Conservation (phyloP, 1,284 basidiomycete species). For the Anthracocystis setariae region DNA sequence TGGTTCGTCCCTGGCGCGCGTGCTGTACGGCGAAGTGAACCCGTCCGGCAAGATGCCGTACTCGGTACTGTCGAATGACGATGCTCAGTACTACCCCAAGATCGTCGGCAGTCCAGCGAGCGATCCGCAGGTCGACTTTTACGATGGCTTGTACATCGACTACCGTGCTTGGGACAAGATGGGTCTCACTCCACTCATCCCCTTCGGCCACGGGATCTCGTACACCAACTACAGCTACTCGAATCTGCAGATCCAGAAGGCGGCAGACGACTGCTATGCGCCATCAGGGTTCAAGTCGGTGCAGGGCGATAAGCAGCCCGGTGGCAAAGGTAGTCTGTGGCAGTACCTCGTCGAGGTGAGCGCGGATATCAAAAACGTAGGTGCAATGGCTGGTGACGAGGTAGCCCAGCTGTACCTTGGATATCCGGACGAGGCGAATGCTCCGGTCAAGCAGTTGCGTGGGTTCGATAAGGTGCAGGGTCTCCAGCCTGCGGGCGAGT, state of each 20-base stretch:
- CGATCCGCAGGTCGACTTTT: constrained; percentile 73
- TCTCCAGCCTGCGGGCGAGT: constrained; percentile 17
- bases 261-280: constrained; percentile 28
- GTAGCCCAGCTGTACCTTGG: constrained; percentile 69
- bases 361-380: constrained; percentile 69
- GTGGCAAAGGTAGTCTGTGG: constrained; percentile 55
- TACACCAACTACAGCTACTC: constrained; percentile 77
- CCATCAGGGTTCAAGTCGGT: constrained; percentile 13
- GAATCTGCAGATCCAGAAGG: constrained; percentile 27
- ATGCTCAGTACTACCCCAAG: constrained; percentile 58
- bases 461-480: constrained; percentile 54
- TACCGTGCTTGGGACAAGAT: constrained; percentile 76
- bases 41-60: constrained; percentile 49
- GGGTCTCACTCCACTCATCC: constrained; percentile 74
- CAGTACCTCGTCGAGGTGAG: constrained; percentile 71
- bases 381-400: constrained; percentile 68
- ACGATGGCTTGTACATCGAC: constrained; percentile 79
- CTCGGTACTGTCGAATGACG: constrained; percentile 26
- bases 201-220: constrained; percentile 85
- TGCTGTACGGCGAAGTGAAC: constrained; percentile 43
- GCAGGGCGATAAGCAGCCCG: constrained; percentile 28
- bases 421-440: constrained; percentile 29
- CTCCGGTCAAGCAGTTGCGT: constrained; percentile 42
- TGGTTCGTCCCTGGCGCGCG: constrained; percentile 33
- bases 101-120: constrained; percentile 64